phyloP scores from a whole-genome alignment of 2,329 filamentous ascomycete genomes.

The Exophiala aquamarina region DNA sequence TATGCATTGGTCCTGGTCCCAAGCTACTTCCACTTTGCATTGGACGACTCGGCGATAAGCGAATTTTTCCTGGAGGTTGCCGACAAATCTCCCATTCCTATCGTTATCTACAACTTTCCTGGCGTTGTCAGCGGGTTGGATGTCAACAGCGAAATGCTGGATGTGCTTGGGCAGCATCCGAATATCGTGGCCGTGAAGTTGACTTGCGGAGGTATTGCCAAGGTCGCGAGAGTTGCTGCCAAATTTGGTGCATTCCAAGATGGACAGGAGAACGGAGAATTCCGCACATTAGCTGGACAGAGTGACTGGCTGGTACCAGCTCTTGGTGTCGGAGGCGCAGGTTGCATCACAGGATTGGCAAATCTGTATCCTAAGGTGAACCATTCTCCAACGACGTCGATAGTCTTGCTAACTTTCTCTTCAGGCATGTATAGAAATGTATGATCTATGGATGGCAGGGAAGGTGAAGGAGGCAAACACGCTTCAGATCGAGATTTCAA shows the following conservation, averaged over 20 bases:
- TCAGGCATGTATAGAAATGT: conserved; percentile 49
- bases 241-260: conserved; percentile 31
- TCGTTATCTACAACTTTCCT: conserved; percentile 72
- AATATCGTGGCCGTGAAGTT: conserved; percentile 70
- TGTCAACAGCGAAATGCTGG: conserved; percentile 64
- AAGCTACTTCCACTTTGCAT: conserved; percentile 69
- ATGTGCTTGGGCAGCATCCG: conserved; percentile 54
- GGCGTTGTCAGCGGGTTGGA: conserved; percentile 66
- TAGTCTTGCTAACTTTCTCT: not conserved
- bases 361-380: conserved; percentile 58
- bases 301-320: conserved; percentile 54
- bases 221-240: conserved; percentile 42
- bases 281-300: conserved; percentile 43
- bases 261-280: conserved; percentile 27
- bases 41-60: conserved; percentile 58
- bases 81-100: conserved; percentile 58
- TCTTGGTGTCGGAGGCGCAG: conserved; percentile 58
- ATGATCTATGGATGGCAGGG: conserved; percentile 49
- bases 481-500: conserved; percentile 52
- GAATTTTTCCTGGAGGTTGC: conserved; percentile 67
- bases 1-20: conserved; percentile 74
- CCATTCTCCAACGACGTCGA: not conserved
- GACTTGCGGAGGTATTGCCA: conserved; percentile 55
- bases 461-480: conserved; percentile 49
- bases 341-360: conserved; percentile 63